Base-by-base conservation (phyloP, 1,284 basidiomycete genomes). In the Puccinia polysora region DNA sequence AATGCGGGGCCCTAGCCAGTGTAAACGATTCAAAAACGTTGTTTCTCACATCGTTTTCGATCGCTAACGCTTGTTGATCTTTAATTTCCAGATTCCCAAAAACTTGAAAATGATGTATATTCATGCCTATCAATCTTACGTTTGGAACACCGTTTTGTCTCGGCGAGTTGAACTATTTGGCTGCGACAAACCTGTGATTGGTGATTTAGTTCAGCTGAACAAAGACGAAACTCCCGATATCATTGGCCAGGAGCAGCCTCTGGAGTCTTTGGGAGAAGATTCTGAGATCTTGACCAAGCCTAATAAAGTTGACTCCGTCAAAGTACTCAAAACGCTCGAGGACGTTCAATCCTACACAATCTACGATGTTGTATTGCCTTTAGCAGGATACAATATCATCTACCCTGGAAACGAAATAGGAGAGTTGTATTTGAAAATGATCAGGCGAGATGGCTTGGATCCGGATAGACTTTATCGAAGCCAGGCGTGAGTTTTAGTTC, bases 41-140 rank as follows among this genome's bases (percentile, higher is more conserved):
- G 15, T 38, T 28, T n/a, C 45, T 30, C 60, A 68, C 40, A n/a
- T 4, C 20, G 3, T n/a, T 47, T 12, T 12, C 38, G 2, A 32
- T 30, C 25, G 47, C 47, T 52, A 36, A 50, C n/a, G 40, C 43
- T 71, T 18, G 2, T 1, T n/a, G 10, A 30, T 56, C 25, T 74
- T 73, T 71, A n/a, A n/a, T 52, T 34, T 14, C 14, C 76, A 95
- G 91, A 96, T 97, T 74, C 94, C 93, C n/a, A 85, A 89, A 69
- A 96, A 94, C 78, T 84, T 99, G 75, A 85, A 94, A 59, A 83
- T 95, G 74, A 97, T 99, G 91, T 98, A 98, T 78, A 87, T 97
- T 58, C 96, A 99, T 80, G 94, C 95, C 43, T 98, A 97, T 80
- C 96, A 99, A 80, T 95, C 91, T 18, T 98, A 97, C 77, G 87